Evolutionary conservation across 2,329 filamentous ascomycete species (phyloP), one percentile per base, ranked within the genome.

Genomic region (Tricladium varicosporioides): DNA sequence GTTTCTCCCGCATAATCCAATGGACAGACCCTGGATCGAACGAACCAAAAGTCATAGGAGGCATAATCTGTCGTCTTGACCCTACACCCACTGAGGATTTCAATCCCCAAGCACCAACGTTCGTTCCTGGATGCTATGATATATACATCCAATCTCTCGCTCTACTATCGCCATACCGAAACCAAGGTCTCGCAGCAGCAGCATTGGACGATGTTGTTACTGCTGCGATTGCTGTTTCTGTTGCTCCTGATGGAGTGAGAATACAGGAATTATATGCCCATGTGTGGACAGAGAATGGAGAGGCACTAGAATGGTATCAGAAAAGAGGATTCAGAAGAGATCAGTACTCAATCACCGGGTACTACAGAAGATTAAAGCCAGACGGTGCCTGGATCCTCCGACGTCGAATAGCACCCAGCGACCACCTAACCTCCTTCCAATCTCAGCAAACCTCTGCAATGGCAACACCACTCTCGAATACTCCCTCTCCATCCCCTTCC

Each of bases 281-380:
- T 69, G 85, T 88, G 14, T 88, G 85, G 85, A 85, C 84, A 10
- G 78, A 84, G 58, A 87, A 87, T 68, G 77, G 80, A 2, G 84
- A 87, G 16, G 85, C 79, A 0, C 71, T 87, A 59, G 75, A 75
- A 56, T 88, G 85, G 85, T 88, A 88, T 71, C 66, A 74, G 32
- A 75, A 76, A 19, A 77, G 82, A 9, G 82, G 83, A 2, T 88
- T 88, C 68, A 65, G 67, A 57, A 74, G 75, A 51, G 74, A 78
- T 49, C 76, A 74, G 13, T 65, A 63, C 11, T 69, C 75, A 36
- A 69, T 86, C 9, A 69, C 75, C 33, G 79, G 79, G 2, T 88
- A 88, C 69, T 88, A 88, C 70, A 74, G 80, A 64, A 83, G 81
- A 65, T 74, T 88, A 40, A 76, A 79, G 51, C 85, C 85, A 2